phyloP scores from a whole-genome alignment of 208 protist genomes.

The Trypanosoma conorhini region DNA sequence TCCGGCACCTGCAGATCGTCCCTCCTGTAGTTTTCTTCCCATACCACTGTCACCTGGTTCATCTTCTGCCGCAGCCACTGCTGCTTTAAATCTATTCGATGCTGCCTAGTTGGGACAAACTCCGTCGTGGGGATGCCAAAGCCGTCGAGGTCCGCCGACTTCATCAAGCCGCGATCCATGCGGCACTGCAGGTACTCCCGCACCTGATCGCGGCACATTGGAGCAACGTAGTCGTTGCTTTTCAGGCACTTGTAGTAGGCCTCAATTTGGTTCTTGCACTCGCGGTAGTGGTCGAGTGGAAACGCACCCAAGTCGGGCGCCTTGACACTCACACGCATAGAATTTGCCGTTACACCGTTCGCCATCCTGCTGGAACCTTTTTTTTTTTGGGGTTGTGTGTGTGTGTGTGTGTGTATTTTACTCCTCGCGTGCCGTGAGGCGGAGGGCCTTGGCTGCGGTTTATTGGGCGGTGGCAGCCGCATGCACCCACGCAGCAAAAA shows the following conservation, averaged over 20 bases:
- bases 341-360: slow-evolving; percentile 68
- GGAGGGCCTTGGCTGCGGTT: background rate
- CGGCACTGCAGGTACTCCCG: slow-evolving; percentile 82
- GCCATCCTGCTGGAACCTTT: slow-evolving; percentile 34
- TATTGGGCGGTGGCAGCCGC: background rate
- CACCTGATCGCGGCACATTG: slow-evolving; percentile 81
- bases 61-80: slow-evolving; percentile 82
- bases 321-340: slow-evolving; percentile 53
- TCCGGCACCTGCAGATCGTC: slow-evolving; percentile 70
- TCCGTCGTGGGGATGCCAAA: slow-evolving; percentile 81
- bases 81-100: slow-evolving; percentile 69
- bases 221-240: slow-evolving; percentile 72
- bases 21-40: slow-evolving; percentile 73
- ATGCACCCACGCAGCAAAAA: background rate
- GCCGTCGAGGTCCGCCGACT: slow-evolving; percentile 62
- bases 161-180: slow-evolving; percentile 89
- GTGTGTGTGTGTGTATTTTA: background rate
- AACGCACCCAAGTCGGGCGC: slow-evolving; percentile 86
- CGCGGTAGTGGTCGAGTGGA: slow-evolving; percentile 89
- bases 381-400: background rate
- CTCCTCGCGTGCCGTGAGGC: background rate
- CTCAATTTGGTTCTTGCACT: slow-evolving; percentile 84
- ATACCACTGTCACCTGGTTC: slow-evolving; percentile 69
- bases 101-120: slow-evolving; percentile 80
- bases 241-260: slow-evolving; percentile 85